phyloP scores from a whole-genome alignment of 371 early-diverging fungal species.

The Syncephalis fuscata region DNA sequence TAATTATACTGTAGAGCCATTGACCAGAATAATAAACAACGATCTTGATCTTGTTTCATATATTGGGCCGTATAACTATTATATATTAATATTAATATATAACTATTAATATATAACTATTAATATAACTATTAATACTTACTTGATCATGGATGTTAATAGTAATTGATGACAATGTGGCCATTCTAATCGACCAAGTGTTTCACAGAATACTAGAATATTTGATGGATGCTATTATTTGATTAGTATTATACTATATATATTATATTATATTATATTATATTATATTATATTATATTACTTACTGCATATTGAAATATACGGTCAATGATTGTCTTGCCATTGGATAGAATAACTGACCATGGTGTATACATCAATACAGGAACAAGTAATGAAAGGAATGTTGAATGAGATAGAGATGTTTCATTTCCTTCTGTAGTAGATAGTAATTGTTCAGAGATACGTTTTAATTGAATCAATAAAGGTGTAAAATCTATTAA shows the following conservation, averaged over 20 bases:
- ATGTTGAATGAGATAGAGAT: too few relatives aligned
- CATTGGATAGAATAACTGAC: background rate
- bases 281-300: background rate
- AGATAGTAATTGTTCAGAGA: too few relatives aligned
- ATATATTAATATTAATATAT: too few relatives aligned
- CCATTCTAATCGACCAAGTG: constrained; percentile 47
- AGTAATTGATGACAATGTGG: constrained; percentile 43
- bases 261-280: background rate
- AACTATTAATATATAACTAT: background rate
- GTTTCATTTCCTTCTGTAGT: too few relatives aligned
- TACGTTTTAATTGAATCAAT: background rate
- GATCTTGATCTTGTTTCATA: too few relatives aligned
- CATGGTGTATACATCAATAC: too few relatives aligned
- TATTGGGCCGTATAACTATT: too few relatives aligned
- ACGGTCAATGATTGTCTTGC: background rate
- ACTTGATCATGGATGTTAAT: constrained; percentile 43
- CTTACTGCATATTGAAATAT: background rate
- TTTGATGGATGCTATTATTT: constrained; percentile 19
- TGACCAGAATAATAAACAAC: too few relatives aligned
- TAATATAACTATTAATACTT: constrained; percentile 1
- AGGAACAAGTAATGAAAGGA: too few relatives aligned
- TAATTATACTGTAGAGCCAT: background rate
- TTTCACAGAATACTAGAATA: constrained; percentile 43
- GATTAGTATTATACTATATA: background rate
- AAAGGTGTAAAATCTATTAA: background rate